Evolutionary conservation across 768 basidiomycete genomes (phyloP), one percentile per base, ranked within the genome.

Genomic region (Suillus clintonianus): DNA sequence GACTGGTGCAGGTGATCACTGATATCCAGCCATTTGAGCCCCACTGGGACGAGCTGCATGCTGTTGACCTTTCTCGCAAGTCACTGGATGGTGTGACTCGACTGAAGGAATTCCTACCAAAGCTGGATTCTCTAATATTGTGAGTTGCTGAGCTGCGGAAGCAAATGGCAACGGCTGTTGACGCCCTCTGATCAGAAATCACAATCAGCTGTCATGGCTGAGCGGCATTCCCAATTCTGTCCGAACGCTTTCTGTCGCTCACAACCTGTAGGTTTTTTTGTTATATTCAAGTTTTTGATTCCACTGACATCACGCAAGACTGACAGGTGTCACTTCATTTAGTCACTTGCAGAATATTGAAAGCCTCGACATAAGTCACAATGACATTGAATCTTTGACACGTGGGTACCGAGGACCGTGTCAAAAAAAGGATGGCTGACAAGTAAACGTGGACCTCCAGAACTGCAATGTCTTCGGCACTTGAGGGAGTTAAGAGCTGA

Each of bases 21-120:
- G 95, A 98, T 70, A 87, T 95, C 14, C 90, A 95, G 72, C 95
- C 96, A 22, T 97, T 92, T 76, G 94, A 95, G 71, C 95, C 96
- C 27, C 84, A 93, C 72, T 99, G 97, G 97, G 96, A 98, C 69
- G 81, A 85, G 45, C 77, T 99, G 64, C 80, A 70, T 62, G 76
- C 79, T 30, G 88, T 99, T 68, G 89, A 98, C 72, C 79, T 99
- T 61, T 82, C 81, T 43, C 76, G 79, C 58, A 86, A 85, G 73
- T 79, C 79, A 24, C 73, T 88, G 32, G 89, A 90, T 57, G 88
- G 87, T 69, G 83, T 90, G 17, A 86, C 87, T 43, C 76, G 90
- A 62, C 72, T 92, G 67, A 95, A 97, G 70, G 96, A 98, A 79
- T 95, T 98, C 74, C 72, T 98, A 69, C 95, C 95, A 22, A 83